phyloP scores from a whole-genome alignment of 345 rosid species.

The Rubroshorea leprosula region DNA sequence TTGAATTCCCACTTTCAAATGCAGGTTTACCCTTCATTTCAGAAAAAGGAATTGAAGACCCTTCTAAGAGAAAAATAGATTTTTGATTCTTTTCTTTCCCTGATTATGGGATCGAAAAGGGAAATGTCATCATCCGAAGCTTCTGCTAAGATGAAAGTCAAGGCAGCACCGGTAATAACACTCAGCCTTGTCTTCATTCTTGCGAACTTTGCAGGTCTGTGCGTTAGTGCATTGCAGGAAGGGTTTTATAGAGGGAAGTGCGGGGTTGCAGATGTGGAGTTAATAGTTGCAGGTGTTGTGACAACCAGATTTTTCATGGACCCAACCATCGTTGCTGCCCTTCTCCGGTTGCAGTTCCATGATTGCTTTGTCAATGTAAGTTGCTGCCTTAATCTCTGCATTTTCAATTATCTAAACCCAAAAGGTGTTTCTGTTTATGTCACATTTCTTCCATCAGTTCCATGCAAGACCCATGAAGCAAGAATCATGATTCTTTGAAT shows the following conservation, averaged over 20 bases:
- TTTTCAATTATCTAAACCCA: constrained; percentile 28
- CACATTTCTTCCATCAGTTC: too few relatives aligned
- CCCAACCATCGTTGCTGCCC: constrained; percentile 30
- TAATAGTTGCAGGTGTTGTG: constrained; percentile 29
- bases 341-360: constrained; percentile 39
- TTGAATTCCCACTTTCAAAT: too few relatives aligned
- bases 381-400: constrained; percentile 27
- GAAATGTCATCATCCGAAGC: neutral
- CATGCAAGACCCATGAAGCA: too few relatives aligned
- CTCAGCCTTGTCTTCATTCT: constrained; percentile 8
- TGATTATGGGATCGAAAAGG: neutral
- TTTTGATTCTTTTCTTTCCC: neutral
- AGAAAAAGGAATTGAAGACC: neutral
- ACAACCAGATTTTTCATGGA: constrained; percentile 19
- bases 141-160: constrained; percentile 12
- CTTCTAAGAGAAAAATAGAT: neutral
- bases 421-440: neutral
- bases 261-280: constrained; percentile 30
- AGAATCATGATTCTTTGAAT: constrained; percentile 14
- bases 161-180: neutral
- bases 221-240: constrained; percentile 17
- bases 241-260: constrained; percentile 42
- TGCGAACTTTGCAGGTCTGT: constrained; percentile 6
- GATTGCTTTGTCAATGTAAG: constrained; percentile 38
- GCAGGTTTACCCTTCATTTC: too few relatives aligned